phyloP scores from a whole-genome alignment of 768 basidiomycete species.

The Rhodotorula babjevae region DNA sequence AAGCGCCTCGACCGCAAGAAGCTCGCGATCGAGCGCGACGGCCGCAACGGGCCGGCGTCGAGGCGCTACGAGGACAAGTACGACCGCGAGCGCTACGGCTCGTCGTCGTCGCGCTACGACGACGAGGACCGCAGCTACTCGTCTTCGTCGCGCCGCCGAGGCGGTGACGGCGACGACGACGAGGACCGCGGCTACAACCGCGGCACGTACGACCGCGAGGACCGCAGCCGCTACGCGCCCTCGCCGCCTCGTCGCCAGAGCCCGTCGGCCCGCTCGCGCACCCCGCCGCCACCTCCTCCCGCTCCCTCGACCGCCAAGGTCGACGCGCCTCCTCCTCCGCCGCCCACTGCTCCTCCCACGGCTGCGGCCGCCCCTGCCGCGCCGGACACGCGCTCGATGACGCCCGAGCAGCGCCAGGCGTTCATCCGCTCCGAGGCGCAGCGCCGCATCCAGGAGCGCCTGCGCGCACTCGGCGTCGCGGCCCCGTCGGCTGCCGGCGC shows the following conservation, averaged over 20 bases:
- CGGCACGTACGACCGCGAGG: slow-evolving; percentile 35
- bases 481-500: slow-evolving; percentile 50
- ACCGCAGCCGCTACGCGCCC: slow-evolving; percentile 51
- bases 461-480: slow-evolving; percentile 73
- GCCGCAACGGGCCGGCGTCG: slow-evolving; percentile 61
- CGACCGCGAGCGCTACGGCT: slow-evolving; percentile 46
- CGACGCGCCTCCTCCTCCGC: slow-evolving; percentile 51
- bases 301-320: slow-evolving; percentile 18
- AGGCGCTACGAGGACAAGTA: slow-evolving; percentile 49
- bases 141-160: background rate
- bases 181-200: slow-evolving; percentile 35
- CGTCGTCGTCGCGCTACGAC: slow-evolving; percentile 9
- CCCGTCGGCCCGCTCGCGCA: slow-evolving; percentile 31
- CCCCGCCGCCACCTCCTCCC: slow-evolving; percentile 35
- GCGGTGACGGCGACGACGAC: background rate
- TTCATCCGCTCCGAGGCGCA: slow-evolving; percentile 74
- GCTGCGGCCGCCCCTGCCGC: slow-evolving; percentile 39
- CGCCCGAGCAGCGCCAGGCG: slow-evolving; percentile 72
- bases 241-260: slow-evolving; percentile 51
- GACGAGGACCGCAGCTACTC: slow-evolving; percentile 32
- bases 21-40: slow-evolving; percentile 71
- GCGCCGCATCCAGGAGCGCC: slow-evolving; percentile 74
- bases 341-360: slow-evolving; percentile 52
- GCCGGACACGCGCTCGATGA: slow-evolving; percentile 68
- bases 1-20: slow-evolving; percentile 73